Base-by-base conservation (phyloP, 345 rosid genomes). In the Boechera retrofracta region DNA sequence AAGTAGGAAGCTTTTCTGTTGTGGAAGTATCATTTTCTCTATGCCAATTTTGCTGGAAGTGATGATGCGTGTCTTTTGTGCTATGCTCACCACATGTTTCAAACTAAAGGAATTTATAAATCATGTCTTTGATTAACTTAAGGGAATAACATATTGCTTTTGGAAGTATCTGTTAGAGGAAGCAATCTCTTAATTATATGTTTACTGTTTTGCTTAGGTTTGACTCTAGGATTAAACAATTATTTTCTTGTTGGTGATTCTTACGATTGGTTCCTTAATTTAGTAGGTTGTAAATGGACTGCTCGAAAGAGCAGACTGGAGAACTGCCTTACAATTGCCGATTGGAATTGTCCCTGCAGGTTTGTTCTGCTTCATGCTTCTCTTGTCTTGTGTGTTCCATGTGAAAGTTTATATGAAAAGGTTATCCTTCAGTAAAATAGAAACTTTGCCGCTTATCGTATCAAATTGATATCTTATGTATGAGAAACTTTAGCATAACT, bases 201-300 rank as follows among this genome's bases (percentile, higher is more conserved):
- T 70, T 11, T 61, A 42, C 21, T 33, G n/a, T 35, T 76, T 62
- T 54, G 4, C 31, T 52, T 31, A 16, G 33, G 15, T 53, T 73
- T 41, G 66, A 16, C 33, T 66, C 7, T 44, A 26, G 48, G 42
- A 13, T 56, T 56, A 33, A 6, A 13, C 2, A 5, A 10, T 44
- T 44, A 28, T 24, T 66, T 26, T 24, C 5, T 41, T 29, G 31
- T 60, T 61, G 38, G 31, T 36, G 55, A 47, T 71, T 70, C 82
- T 79, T 59, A 75, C 51, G 31, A 26, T 45, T 77, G 71, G 71
- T 80, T 68, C 61, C 31, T 41, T 82, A 53, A 77, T 87, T 82
- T 87, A 83, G 88, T 89, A 92, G 99, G 99, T 95, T 81, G 89
- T 92, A 69, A 95, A 95, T 86, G 99, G 99, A 79, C 79, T 95